Evolutionary conservation across 208 protist genomes (phyloP), one percentile per base, ranked within the genome.

Genomic region (Phytomonas sp.): DNA sequence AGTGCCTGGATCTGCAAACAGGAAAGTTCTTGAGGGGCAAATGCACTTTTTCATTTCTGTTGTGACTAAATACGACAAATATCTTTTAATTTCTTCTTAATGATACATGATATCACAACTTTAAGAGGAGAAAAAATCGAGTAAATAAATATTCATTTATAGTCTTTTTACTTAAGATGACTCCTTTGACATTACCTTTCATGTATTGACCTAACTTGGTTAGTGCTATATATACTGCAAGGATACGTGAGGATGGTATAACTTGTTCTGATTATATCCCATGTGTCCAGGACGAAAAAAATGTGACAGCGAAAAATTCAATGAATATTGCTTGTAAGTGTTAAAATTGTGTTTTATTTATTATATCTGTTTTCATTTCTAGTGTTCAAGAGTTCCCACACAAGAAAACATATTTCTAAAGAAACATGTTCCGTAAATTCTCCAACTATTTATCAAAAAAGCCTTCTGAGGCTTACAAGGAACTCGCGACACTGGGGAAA

Each of bases 381-480:
- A 43, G 43, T 70, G 29, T 43, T 64, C 23, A 3, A 20, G 7
- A 34, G 28, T 72, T 60, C 31, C 3, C 26, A 65, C 29, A 33
- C 11, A 64, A 15, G 60, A 20, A 23, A 20, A n/a, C 36, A n/a
- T 64, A 2, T 64, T 64, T 64, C 15, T 20, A 20, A 7, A 8
- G 34, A 68, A 63, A 23, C 53, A 93, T 93, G 84, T 75, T 93
- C 56, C 80, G 84, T 13, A 67, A 79, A 31, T 65, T 78, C 13
- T 70, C 74, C 9, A 37, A 84, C 34, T 63, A 77, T 7, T 66
- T 85, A 13, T 70, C 73, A 8, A 72, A 74, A 60, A 71, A 76
- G 31, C 89, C 89, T 11, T 85, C 84, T 0, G 76, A 82, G 62
- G 82, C 79, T 30, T 95, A 95, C 68, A 61, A 77, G 43, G 59